These are phyloP conservation scores for Boeremia exigua DNA, from an alignment of 2,329 filamentous ascomycete species.

Conservation along the genomic window DNA sequence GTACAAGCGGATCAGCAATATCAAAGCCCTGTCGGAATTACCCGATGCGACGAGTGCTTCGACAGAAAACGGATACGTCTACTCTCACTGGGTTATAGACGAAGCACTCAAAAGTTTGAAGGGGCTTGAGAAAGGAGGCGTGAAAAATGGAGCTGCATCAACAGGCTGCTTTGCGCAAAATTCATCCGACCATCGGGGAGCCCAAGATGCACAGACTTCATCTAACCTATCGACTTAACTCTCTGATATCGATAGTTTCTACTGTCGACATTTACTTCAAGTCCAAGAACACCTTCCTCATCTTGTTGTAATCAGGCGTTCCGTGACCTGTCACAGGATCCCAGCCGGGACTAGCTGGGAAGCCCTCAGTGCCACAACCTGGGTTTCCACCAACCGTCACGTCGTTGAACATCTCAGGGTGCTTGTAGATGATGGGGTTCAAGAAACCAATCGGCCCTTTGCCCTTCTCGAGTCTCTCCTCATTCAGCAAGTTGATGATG, in stretches of 20 bases:
- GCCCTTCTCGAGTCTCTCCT: conserved; percentile 58
- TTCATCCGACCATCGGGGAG: background rate
- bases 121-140: conserved; percentile 2
- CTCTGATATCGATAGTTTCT: background rate
- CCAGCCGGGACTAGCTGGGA: conserved; percentile 34
- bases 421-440: conserved; percentile 63
- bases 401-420: conserved; percentile 52
- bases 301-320: conserved; percentile 23
- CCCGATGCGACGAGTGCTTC: background rate
- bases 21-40: background rate
- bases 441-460: conserved; percentile 61
- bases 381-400: conserved; percentile 38
- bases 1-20: conserved; percentile 1
- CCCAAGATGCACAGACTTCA: background rate
- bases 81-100: background rate
- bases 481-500: conserved; percentile 65
- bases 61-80: background rate
- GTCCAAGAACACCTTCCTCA: conserved; percentile 23
- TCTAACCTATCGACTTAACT: background rate
- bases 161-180: conserved; percentile 4
- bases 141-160: background rate
- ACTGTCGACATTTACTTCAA: background rate
- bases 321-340: conserved; percentile 37
- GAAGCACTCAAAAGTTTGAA: background rate
- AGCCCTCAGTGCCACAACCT: conserved; percentile 42